Conservation (phyloP, 2,329 filamentous ascomycete genomes). For the Diplodia seriata region DNA sequence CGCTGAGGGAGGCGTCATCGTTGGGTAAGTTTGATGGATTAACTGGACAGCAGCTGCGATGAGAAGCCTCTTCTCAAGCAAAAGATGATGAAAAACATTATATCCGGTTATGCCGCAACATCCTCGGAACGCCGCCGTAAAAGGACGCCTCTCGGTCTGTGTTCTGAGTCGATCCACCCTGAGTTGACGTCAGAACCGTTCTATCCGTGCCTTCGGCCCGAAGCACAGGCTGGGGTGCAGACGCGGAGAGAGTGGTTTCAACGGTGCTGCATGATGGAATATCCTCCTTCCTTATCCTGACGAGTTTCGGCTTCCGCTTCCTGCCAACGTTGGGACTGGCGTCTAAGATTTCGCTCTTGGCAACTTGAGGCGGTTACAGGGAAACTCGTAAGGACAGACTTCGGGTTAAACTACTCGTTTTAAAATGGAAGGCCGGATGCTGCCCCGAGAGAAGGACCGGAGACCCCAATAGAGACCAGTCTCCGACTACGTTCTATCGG, state of each 20-base stretch:
- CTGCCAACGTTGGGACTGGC: background rate
- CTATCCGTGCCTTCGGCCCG: background rate
- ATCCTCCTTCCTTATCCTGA: background rate
- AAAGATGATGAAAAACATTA: background rate
- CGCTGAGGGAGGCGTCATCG: background rate
- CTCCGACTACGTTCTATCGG: background rate
- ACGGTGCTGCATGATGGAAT: background rate
- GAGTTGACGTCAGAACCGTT: background rate
- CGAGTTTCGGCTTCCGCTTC: background rate
- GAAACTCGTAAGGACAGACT: background rate
- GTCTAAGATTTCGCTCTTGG: background rate
- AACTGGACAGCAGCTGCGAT: background rate
- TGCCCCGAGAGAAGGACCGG: background rate
- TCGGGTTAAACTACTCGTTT: background rate
- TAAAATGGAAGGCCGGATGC: background rate
- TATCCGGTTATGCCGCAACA: background rate
- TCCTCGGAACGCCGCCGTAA: background rate
- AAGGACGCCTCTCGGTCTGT: background rate
- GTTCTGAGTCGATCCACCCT: background rate
- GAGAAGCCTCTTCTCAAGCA: background rate
- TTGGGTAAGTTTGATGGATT: background rate
- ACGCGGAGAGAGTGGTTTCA: background rate
- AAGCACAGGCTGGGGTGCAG: background rate
- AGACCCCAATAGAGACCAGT: background rate
- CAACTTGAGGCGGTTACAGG: background rate